Conservation (phyloP, 805 yeast genomes). For the Zygosaccharomyces lentus region DNA sequence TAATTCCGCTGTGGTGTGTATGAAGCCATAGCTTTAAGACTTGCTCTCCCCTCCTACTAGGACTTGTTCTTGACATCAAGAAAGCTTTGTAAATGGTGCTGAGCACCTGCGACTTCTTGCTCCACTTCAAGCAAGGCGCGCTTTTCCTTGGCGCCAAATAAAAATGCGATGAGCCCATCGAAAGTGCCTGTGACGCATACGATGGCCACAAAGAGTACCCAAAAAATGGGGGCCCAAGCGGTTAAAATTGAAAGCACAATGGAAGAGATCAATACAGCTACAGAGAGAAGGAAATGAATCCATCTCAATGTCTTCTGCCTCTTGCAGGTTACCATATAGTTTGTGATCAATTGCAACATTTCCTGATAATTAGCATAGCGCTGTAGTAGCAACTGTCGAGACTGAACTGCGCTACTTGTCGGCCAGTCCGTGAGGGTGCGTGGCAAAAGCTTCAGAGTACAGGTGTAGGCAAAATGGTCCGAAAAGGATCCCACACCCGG, state of each 20-base stretch:
- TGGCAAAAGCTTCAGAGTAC: slow-evolving; percentile 37
- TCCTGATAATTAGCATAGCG: slow-evolving; percentile 41
- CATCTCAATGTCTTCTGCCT: slow-evolving; percentile 65
- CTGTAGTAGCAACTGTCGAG: slow-evolving; percentile 14
- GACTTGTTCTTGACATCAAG: slow-evolving; percentile 10
- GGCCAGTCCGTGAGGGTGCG: slow-evolving; percentile 8
- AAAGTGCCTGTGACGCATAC: slow-evolving; percentile 63
- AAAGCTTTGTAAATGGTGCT: slow-evolving; percentile 9
- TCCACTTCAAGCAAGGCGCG: slow-evolving; percentile 75
- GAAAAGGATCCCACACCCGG: slow-evolving; percentile 73
- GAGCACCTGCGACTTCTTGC: slow-evolving; percentile 52
- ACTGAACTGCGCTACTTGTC: slow-evolving; percentile 5
- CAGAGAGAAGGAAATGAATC: slow-evolving; percentile 56
- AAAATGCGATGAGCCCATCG: slow-evolving; percentile 71
- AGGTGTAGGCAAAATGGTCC: slow-evolving; percentile 84
- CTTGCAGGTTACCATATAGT: slow-evolving; percentile 49
- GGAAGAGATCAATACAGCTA: slow-evolving; percentile 49
- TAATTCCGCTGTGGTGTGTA: too few species aligned
- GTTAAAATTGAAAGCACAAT: slow-evolving; percentile 58
- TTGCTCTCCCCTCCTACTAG: background rate
- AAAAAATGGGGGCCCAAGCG: slow-evolving; percentile 65
- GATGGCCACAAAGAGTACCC: slow-evolving; percentile 51
- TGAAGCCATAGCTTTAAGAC: background rate
- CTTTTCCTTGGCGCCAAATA: slow-evolving; percentile 77
- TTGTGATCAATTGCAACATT: slow-evolving; percentile 43